phyloP scores from a whole-genome alignment of 2,329 filamentous ascomycete genomes.

The Zopfia rhizophila region DNA sequence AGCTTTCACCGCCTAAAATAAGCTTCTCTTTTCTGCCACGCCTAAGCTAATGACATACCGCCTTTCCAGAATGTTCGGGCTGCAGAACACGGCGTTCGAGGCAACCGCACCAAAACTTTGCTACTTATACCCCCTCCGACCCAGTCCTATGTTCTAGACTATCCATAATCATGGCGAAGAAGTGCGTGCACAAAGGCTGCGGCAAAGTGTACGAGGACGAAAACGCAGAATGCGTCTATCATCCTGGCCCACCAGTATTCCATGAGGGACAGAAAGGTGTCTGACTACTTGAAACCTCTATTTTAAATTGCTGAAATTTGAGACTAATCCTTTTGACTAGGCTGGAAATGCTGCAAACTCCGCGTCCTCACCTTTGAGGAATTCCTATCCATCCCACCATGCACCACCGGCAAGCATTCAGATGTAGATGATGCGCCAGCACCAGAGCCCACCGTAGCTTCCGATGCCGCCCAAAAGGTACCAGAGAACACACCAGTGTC shows the following conservation, averaged over 20 bases:
- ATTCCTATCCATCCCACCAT: conserved; percentile 91
- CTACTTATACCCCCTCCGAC: conserved; percentile 7
- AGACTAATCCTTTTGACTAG: conserved; percentile 61
- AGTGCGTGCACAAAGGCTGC: conserved; percentile 97
- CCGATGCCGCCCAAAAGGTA: conserved; percentile 60
- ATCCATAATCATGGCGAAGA: conserved; percentile 70
- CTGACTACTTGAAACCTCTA: conserved; percentile 9
- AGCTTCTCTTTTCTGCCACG: conserved; percentile 36
- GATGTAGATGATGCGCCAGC: conserved; percentile 78
- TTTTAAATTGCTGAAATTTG: too few species aligned
- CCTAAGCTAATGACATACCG: conserved; percentile 41
- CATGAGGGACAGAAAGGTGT: conserved; percentile 98
- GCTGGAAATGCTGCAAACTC: conserved; percentile 99
- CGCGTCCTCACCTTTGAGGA: conserved; percentile 98
- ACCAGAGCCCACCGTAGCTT: conserved; percentile 57
- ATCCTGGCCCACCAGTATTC: conserved; percentile 89
- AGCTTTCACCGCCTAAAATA: conserved; percentile 31
- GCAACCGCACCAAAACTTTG: not conserved
- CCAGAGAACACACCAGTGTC: conserved; percentile 44
- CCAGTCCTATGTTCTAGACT: not conserved
- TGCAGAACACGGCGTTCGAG: too few species aligned
- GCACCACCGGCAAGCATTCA: conserved; percentile 92
- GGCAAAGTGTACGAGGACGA: conserved; percentile 86
- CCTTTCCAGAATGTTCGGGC: conserved; percentile 52
- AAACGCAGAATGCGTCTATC: conserved; percentile 87